Base-by-base conservation (phyloP, 139 green algal species). In the Eudorina sp. region DNA sequence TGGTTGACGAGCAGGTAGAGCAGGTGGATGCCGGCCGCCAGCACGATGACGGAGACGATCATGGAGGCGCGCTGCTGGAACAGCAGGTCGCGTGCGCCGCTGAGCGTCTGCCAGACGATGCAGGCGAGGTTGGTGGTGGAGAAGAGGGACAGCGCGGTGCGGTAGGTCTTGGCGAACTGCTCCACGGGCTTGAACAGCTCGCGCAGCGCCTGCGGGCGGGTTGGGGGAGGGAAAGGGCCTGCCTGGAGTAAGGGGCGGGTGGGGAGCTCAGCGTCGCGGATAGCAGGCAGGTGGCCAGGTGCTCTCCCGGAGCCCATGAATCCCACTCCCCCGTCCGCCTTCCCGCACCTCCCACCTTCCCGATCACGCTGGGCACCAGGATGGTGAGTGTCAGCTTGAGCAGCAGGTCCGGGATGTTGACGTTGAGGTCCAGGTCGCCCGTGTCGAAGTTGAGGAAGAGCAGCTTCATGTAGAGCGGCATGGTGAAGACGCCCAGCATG, bases 41-140 rank as follows among this genome's bases (percentile, higher is more conserved):
- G 78, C 41, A 94, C 60, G 27, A 98, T 93, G 34, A 97, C 82
- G 21, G 91, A 55, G 1, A 97, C 40, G 21, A 97, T 90, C 46
- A 89, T 92, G 53, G 74, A 77, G 62, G 92, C 93, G 9, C 77
- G 45, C 69, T 92, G 85, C 16, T 91, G 11, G 27, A 96, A 77
- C 60, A 97, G 51, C 5, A 87, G 80, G n/a, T 92, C 64, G 19
- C 83, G 86, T 13, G 92, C 83, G 18, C 89, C 83, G 31, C 77
- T 93, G 7, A 98, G 88, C 14, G 91, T 96, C 90, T 97, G 95
- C 96, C 96, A 98, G 9, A 98, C 91, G 69, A 98, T 95, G 38
- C 95, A 85, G 25, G 94, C 93, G 5, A 98, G 89, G 80, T 93
- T 94, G 82, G 83, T 68, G 46, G 91, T 95, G 62, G 53, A 92